These are phyloP conservation scores for Syzygium aromaticum DNA, from an alignment of 345 rosid species.

Conservation along the genomic window DNA sequence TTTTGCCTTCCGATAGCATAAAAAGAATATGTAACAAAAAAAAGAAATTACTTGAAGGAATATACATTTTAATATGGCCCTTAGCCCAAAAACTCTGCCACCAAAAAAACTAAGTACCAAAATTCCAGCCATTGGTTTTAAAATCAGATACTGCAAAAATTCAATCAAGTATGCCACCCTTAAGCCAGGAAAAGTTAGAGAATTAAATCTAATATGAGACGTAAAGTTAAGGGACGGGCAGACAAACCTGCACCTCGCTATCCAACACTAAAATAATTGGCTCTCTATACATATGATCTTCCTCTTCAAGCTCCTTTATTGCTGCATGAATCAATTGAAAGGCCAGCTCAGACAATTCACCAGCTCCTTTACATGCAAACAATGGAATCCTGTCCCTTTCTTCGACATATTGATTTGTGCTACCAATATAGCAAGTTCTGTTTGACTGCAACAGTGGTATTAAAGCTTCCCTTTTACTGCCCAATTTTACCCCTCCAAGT, in stretches of 20 bases:
- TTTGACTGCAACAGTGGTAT: slow-evolving; percentile 28
- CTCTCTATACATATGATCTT: slow-evolving; percentile 33
- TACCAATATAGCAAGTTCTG: slow-evolving; percentile 56
- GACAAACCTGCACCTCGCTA: slow-evolving; percentile 73
- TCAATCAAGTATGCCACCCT: not conserved
- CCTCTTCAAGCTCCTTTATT: slow-evolving; percentile 39
- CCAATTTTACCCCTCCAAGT: slow-evolving; percentile 40
- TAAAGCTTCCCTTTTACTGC: slow-evolving; percentile 33
- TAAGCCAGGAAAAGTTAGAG: not conserved
- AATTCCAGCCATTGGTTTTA: not conserved
- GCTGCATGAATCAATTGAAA: slow-evolving; percentile 54
- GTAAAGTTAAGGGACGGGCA: not conserved
- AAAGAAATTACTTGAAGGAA: not conserved
- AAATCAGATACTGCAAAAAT: not conserved
- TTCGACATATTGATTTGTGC: slow-evolving; percentile 24
- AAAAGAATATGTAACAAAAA: not conserved
- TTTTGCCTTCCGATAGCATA: not conserved
- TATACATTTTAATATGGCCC: not conserved
- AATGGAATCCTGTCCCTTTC: slow-evolving; percentile 16
- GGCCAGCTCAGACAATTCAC: slow-evolving; percentile 33
- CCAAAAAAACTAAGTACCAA: not conserved
- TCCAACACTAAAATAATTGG: slow-evolving; percentile 74
- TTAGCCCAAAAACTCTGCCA: not conserved
- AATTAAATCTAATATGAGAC: not conserved
- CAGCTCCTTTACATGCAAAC: slow-evolving; percentile 12